Base-by-base conservation (phyloP, 2,329 filamentous ascomycete species). In the Escovopsis weberi region DNA sequence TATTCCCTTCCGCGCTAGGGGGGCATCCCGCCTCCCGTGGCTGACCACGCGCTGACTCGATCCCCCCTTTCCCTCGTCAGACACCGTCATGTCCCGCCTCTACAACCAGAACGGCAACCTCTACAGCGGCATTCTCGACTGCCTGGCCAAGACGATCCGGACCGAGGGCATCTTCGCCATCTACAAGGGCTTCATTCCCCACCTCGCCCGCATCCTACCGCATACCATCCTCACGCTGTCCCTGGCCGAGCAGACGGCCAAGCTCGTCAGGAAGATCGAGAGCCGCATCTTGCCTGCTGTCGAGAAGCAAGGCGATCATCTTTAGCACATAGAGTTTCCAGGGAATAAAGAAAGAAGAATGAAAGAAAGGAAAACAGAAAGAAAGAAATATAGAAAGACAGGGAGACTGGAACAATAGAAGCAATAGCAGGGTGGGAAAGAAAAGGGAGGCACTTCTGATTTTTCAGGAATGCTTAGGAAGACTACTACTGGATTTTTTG, bases 51-150 rank as follows among this genome's bases (percentile, higher is more conserved):
- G 15, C 15, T 15, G 15, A 15, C 15, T 15, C 15, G 15, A 15
- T 15, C 15, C 15, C 15, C 15, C 15, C 15, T 15, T 15, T 15
- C 15, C 15, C 10, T 10, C 28, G 6, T 47, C 35, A 75, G 91
- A 98, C 61, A 98, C 91, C 5, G 85, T 98, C 65, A 98, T 98
- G 91, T 91, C 86, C 48, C 82, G 91, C 48, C 81, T 98, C 70
- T 98, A 98, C 71, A 98, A 98, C 68, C 91, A 98, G 62, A 94
- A 88, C 48, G 91, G 91, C 41, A 94, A 95, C 59, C 73, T 98
- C n/a, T 98, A 98, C 70, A 80, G 75, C 52, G 84, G 88, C 45
- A 85, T 93, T 4, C 84, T 94, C 49, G 91, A 98, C 65, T 98
- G 91, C 60, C 64, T 96, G 46, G 77, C 75, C 59, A 88, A 94